These are phyloP conservation scores for Pelargonium fulgidum DNA, from an alignment of 441 rosid genomes.

Conservation along the genomic window DNA sequence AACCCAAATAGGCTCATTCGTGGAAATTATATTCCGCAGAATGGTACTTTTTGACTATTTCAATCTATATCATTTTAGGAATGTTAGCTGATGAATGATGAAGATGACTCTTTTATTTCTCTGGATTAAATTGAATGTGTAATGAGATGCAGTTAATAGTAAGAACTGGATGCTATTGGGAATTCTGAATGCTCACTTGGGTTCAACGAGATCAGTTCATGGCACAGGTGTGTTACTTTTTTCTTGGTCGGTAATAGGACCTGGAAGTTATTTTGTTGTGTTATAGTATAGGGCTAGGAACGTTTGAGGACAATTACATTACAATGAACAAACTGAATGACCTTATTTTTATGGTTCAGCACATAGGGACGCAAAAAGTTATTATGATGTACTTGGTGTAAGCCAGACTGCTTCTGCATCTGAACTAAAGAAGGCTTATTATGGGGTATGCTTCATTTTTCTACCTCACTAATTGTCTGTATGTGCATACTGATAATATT, in stretches of 20 bases:
- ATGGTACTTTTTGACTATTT: too few species aligned
- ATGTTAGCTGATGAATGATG: too few species aligned
- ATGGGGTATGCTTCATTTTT: conserved; percentile 41
- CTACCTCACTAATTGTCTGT: background rate
- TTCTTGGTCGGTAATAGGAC: background rate
- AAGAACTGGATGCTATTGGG: conserved; percentile 44
- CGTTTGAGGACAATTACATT: background rate
- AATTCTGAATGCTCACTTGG: conserved; percentile 31
- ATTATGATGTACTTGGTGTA: conserved; percentile 74
- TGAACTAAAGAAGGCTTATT: conserved; percentile 91
- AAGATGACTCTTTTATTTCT: too few species aligned
- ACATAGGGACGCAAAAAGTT: conserved; percentile 48
- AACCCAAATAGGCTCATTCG: too few species aligned
- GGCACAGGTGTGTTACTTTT: conserved; percentile 48
- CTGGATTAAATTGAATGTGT: too few species aligned
- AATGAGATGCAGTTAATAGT: conserved; percentile 38
- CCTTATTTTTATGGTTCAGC: conserved; percentile 32
- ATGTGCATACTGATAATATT: background rate
- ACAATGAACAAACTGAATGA: conserved; percentile 2
- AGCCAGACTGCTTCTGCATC: conserved; percentile 61
- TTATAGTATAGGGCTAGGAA: background rate
- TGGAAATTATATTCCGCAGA: too few species aligned
- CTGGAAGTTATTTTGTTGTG: background rate
- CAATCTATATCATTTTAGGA: too few species aligned
- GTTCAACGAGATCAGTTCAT: conserved; percentile 56